phyloP scores from a whole-genome alignment of 495 filamentous ascomycete species.

The Penicillium psychrofluorescens region DNA sequence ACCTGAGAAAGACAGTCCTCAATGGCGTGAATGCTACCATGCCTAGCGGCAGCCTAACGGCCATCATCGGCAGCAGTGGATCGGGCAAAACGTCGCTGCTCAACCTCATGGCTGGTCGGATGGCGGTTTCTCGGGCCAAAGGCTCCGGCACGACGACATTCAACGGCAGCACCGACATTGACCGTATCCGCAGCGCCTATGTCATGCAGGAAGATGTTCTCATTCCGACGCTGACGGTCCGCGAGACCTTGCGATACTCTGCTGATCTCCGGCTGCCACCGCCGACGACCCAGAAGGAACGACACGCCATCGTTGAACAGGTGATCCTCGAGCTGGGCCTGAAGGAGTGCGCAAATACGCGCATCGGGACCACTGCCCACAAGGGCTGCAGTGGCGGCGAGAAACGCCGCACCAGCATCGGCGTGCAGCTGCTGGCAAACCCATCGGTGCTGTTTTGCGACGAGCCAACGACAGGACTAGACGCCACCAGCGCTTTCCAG shows the following conservation, averaged over 20 bases:
- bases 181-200: constrained; percentile 55
- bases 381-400: constrained; percentile 72
- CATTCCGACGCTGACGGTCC: constrained; percentile 61
- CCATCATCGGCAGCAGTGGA: constrained; percentile 67
- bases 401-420: constrained; percentile 65
- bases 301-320: constrained; percentile 56
- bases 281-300: constrained; percentile 49
- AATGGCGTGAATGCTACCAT: constrained; percentile 48
- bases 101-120: constrained; percentile 60
- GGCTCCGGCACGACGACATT: constrained; percentile 48
- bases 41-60: constrained; percentile 56
- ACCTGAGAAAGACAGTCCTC: constrained; percentile 34
- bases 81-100: constrained; percentile 68
- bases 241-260: constrained; percentile 64
- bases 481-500: constrained; percentile 70
- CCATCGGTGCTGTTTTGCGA: constrained; percentile 69
- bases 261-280: constrained; percentile 62
- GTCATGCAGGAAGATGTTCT: constrained; percentile 73
- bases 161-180: constrained; percentile 46
- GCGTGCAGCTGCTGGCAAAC: constrained; percentile 67
- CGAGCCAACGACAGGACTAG: constrained; percentile 68
- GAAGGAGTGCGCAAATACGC: constrained; percentile 66
- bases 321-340: constrained; percentile 66
- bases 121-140: constrained; percentile 46
- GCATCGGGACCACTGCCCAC: constrained; percentile 59